Evolutionary conservation across 371 early-diverging fungal genomes (phyloP), one percentile per base, ranked within the genome.

Genomic region (Gilbertella persicaria): DNA sequence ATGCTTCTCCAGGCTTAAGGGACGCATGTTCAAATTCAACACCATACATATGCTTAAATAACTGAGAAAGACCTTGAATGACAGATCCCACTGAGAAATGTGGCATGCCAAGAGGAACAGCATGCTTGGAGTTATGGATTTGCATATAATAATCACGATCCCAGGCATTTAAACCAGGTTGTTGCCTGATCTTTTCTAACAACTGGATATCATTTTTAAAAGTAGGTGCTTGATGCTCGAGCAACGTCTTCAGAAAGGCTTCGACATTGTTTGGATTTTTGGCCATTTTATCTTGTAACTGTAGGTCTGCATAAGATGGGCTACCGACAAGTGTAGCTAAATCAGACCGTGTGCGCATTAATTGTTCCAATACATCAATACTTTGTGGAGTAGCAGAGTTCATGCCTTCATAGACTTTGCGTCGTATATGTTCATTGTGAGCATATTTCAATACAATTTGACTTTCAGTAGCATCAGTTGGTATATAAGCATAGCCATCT

Each of bases 281-380:
- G 10, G 90, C 95, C 97, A 98, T 97, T 64, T 97, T 97, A 54
- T 96, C 97, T 26, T 78, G 84, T 26, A 98, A 69, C 35, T 84
- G 87, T 71, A 93, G 68, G 45, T 93, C 83, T 23, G 90, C 88
- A 80, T 87, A 98, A 20, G 89, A 91, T 8, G 71, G 69, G 37
- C 80, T 79, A 0, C 94, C 95, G 0, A 96, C 80, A 14, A 94
- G 61, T 4, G 72, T 66, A 4, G 97, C 94, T 37, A 98, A 69
- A 24, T 86, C 78, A 7, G 78, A 83, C 10, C 98, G 78, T 26
- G 84, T 83, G 47, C 62, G 62, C 63, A 98, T 67, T 58, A 98
- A 41, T 19, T 71, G 71, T 39, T 96, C 94, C 45, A 98, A 64
- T 0, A 84, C 72, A 0, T 53, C 57, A 1, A 90, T 69, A 56